Evolutionary conservation across 2,329 filamentous ascomycete species (phyloP).

Genomic region (Fusarium solani-melongenae): DNA sequence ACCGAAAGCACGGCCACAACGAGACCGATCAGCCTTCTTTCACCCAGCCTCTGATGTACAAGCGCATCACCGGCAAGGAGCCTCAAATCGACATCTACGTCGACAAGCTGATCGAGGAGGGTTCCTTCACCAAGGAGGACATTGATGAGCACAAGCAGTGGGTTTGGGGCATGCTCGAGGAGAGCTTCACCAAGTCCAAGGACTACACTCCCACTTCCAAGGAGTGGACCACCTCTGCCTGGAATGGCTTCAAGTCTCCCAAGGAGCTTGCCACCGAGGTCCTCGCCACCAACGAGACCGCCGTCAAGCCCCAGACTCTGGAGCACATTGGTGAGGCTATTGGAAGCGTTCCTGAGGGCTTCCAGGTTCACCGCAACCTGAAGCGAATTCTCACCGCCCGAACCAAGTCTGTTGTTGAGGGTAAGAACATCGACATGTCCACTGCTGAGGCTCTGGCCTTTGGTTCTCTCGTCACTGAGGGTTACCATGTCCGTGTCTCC

Average conservation of each 20-base stretch:
- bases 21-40: slow-evolving; percentile 99
- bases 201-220: slow-evolving; percentile 96
- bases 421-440: slow-evolving; percentile 96
- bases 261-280: slow-evolving; percentile 97
- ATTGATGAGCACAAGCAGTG: slow-evolving; percentile 99
- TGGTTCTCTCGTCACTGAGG: slow-evolving; percentile 88
- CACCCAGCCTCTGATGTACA: slow-evolving; percentile 99
- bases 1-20: slow-evolving; percentile 99
- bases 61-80: slow-evolving; percentile 88
- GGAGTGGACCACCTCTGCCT: slow-evolving; percentile 98
- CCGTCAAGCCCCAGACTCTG: slow-evolving; percentile 77
- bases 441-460: slow-evolving; percentile 97
- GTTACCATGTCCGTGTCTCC: slow-evolving; percentile 96
- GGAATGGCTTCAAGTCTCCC: slow-evolving; percentile 99
- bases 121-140: slow-evolving; percentile 96
- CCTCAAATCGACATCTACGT: slow-evolving; percentile 92
- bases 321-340: slow-evolving; percentile 87
- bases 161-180: slow-evolving; percentile 99
- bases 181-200: slow-evolving; percentile 96
- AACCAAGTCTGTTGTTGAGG: slow-evolving; percentile 91
- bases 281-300: slow-evolving; percentile 89
- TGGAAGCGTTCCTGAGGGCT: slow-evolving; percentile 82
- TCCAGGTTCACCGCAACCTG: slow-evolving; percentile 92
- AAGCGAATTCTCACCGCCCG: slow-evolving; percentile 93
- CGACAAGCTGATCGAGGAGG: slow-evolving; percentile 88